Evolutionary conservation across 768 basidiomycete species (phyloP), one percentile per base, ranked within the genome.

Genomic region (Suillus variegatus): DNA sequence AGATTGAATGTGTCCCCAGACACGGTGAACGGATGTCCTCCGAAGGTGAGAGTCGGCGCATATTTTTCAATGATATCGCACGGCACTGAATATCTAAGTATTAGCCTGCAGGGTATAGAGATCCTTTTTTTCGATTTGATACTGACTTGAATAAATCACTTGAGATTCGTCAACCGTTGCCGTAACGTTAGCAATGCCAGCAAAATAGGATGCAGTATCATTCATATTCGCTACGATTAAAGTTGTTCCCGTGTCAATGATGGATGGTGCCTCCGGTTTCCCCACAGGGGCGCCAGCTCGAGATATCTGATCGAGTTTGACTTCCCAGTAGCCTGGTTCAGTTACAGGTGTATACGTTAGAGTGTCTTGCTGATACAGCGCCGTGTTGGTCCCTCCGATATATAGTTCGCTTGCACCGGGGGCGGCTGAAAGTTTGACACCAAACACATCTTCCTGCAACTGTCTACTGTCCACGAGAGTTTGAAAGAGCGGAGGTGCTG

Each of bases 371-470:
- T 85, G 85, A 63, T 85, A 86, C 38, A 87, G 72, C 13, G 70
- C 66, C 5, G 68, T 68, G 72, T 90, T 80, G 6, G 79, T 78
- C 40, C 86, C 88, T 36, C 88, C 88, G 57, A 90, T 71, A 65
- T 80, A 83, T 16, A 90, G 79, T 72, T 86, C 84, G n/a, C 84
- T 80, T 28, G 77, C 79, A 13, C 73, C 71, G 20, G 75, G 35
- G 13, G 81, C 70, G 4, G 75, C 68, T 43, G 80, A 77, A 52
- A 88, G 76, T 66, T 84, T 83, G 69, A 88, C 81, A 32, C 81
- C 79, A 67, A 88, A 87, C 64, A 80, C 75, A 49, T 78, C 70
- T 36, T 78, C 69, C 8, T 76, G 65, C 2, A 78, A 71, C 41
- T 67, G 64, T 16, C 73, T 74, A 54, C 82, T 75, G 9, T 75